Base-by-base conservation (phyloP, 129 eudicot species). In the Solidago caesia region DNA sequence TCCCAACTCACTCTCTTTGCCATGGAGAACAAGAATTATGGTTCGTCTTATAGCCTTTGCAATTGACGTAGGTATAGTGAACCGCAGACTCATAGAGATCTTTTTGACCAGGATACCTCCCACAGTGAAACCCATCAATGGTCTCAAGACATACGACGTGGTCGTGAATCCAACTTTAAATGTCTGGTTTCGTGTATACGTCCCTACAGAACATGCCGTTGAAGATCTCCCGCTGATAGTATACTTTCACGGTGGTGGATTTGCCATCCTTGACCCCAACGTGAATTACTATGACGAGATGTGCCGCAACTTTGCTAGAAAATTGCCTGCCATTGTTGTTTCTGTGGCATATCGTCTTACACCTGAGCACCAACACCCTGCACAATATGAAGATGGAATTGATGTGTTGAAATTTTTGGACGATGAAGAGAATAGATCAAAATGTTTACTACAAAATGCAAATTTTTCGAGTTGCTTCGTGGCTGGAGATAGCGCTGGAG, bases 161-260 rank as follows among this genome's bases (percentile, higher is more conserved):
- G 71, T 66, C 5, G 53, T 66, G 6, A 52, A 66, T 66, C 51
- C 15, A 44, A 7, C 53, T n/a, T 52, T 33, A 1, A 44, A 66
- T 2, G n/a, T 44, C 4, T 66, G 71, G 71, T 66, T 66, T 14
- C 29, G 55, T 2, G 71, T 66, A 13, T 66, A 13, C 6, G 12
- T 45, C 7, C 29, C 71, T 7, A 66, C 53, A 7, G 12, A 66
- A 39, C 53, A 13, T 11, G 53, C 53, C 1, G 33, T 5, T 5
- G 52, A 43, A 42, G 70, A 64, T 8, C 70, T 44, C 12, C 33
- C 71, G 1, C 52, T 66, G 27, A 13, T 66, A 6, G 55, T 66
- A 29, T 66, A 12, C 25, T 66, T 43, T 44, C 71, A 66, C 29
- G 71, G 71, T 10, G 71, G 71, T 14, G 71, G 71, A 44, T 66